Base-by-base conservation (phyloP, 352 stramenopile species). In the Sclerospora graminicola region DNA sequence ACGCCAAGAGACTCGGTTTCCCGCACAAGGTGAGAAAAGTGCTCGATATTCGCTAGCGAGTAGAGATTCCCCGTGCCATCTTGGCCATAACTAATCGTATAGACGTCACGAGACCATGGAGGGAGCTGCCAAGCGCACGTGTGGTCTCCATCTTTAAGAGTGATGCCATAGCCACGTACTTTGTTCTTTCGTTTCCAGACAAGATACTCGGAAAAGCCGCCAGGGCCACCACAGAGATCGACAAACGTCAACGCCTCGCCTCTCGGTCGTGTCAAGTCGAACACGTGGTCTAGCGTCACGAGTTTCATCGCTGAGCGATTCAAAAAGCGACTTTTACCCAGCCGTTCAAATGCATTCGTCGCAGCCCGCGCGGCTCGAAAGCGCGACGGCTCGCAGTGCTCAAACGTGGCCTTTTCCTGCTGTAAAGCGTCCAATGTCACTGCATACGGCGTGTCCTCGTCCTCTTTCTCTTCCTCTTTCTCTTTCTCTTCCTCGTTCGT, bases 241-340 rank as follows among this genome's bases (percentile, higher is more conserved):
- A 63, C 69, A 51, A 91, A 91, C 11, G 57, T 62, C n/a, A 82
- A 82, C 1, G n/a, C 28, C 3, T 4, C 9, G 9, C 4, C 28
- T 8, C 28, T 4, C 28, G 28, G 8, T 7, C 8, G 37, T 19
- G 72, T 86, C 57, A 59, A 83, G 7, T 54, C 14, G 27, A 87
- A 84, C 8, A 85, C 41, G 35, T 76, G 55, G 43, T 91, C 74
- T 35, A 91, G 47, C 20, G 83, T 76, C 37, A 69, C 79, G 33
- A 91, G 56, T 41, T 91, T 91, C 71, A 91, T 84, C 2, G 79
- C 79, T 24, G 79, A 85, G 11, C 79, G 74, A 35, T 89, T 89
- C 41, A 91, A 48, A 27, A 91, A 91, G 5, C 51, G 66, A 41
- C 68, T 54, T 39, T 63, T 65, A 1, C 79, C 79, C 13, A 91